Percentiles rank a stretch among this genome's conserved stretches.
Conservation (phyloP, 1,284 basidiomycete genomes). For the Athelia sp. region DNA sequence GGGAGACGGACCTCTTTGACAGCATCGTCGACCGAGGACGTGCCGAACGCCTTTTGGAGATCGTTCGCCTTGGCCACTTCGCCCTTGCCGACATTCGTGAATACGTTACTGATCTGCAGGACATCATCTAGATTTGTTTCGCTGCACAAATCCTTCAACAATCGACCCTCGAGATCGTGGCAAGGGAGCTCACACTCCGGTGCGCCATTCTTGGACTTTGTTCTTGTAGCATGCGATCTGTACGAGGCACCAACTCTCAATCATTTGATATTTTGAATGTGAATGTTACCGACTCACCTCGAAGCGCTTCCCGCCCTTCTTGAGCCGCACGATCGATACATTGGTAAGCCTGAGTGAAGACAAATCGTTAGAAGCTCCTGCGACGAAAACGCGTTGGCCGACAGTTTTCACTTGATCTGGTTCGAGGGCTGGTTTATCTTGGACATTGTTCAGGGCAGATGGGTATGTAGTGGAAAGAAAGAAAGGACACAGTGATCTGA, state of each 20-base stretch:
- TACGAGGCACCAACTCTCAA: constrained; percentile 4
- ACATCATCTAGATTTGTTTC: constrained; percentile 96
- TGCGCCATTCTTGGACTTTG: constrained; percentile 96
- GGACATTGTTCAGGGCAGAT: constrained; percentile 11
- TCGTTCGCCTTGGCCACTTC: constrained; percentile 88
- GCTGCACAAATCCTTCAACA: constrained; percentile 30
- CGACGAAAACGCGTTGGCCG: background rate
- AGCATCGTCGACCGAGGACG: constrained; percentile 66
- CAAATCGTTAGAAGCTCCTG: constrained; percentile 6
- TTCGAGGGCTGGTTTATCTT: constrained; percentile 79
- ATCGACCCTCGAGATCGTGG: constrained; percentile 5
- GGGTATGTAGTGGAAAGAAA: constrained; percentile 1
- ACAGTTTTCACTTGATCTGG: constrained; percentile 68
- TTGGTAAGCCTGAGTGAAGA: constrained; percentile 74
- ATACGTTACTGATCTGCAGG: constrained; percentile 95
- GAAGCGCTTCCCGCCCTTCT: constrained; percentile 96
- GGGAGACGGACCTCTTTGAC: constrained; percentile 74
- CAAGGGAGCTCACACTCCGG: constrained; percentile 70
- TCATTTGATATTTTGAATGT: background rate
- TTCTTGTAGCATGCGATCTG: constrained; percentile 99
- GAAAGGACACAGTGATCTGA: no score
- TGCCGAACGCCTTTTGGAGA: constrained; percentile 88
- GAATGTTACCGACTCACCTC: constrained; percentile 59
- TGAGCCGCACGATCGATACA: constrained; percentile 92
- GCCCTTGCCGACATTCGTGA: constrained; percentile 95